Evolutionary conservation across 1,139 yeast species (phyloP).

Genomic region (Candida tropicalis): DNA sequence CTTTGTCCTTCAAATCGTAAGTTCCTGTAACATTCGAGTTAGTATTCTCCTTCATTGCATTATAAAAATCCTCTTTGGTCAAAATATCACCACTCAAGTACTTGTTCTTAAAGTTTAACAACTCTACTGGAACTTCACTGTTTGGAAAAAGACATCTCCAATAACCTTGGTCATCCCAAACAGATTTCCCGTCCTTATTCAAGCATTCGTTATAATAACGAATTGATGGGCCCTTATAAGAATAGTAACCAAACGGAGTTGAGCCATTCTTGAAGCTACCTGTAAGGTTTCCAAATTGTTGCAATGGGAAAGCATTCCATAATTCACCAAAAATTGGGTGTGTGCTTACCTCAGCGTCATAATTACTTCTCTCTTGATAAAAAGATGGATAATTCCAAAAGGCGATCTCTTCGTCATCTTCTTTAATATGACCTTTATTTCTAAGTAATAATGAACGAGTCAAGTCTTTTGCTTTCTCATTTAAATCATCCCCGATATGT

Average conservation of each 20-base stretch:
- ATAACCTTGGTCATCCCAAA: conserved; percentile 79
- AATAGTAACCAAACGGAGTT: conserved; percentile 52
- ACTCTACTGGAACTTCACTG: conserved; percentile 40
- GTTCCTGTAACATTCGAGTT: conserved; percentile 19
- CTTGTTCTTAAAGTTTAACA: conserved; percentile 32
- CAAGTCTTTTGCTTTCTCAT: conserved; percentile 26
- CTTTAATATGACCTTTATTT: conserved; percentile 10
- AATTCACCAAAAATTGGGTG: conserved; percentile 14
- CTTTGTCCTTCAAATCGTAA: conserved; percentile 43
- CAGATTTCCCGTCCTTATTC: conserved; percentile 64
- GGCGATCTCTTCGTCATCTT: conserved; percentile 3
- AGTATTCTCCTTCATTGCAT: conserved; percentile 22
- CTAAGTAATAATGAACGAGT: conserved; percentile 19
- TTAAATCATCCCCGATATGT: conserved; percentile 28
- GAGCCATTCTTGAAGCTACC: conserved; percentile 18
- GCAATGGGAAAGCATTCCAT: conserved; percentile 15
- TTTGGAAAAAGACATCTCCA: conserved; percentile 89
- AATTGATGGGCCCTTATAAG: conserved; percentile 64
- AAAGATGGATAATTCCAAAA: conserved; percentile 13
- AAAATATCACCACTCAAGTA: conserved; percentile 34
- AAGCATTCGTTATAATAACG: conserved; percentile 64
- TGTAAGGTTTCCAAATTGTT: conserved; percentile 9
- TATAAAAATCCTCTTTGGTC: conserved; percentile 53
- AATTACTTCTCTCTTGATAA: neutral
- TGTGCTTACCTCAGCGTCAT: conserved; percentile 12